phyloP scores from a whole-genome alignment of 2,329 filamentous ascomycete species.

The Whalleya microplaca region DNA sequence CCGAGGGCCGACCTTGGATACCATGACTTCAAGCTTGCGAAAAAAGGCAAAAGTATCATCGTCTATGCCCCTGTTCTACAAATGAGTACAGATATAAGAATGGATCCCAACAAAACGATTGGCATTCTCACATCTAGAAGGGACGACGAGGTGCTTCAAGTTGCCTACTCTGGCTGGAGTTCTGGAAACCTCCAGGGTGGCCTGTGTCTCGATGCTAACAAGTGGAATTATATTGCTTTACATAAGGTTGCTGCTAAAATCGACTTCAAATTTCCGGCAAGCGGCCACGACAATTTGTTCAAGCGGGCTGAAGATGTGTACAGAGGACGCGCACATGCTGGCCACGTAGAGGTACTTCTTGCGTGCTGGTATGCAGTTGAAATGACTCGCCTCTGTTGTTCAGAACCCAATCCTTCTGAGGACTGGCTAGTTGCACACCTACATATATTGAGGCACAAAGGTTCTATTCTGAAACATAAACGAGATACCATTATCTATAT shows the following conservation, averaged over 20 bases:
- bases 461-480: conserved; percentile 4
- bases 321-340: conserved; percentile 28
- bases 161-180: conserved; percentile 25
- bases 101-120: conserved; percentile 27
- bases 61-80: conserved; percentile 18
- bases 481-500: conserved; percentile 26
- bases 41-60: conserved; percentile 23
- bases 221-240: conserved; percentile 26
- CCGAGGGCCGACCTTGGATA: conserved; percentile 21
- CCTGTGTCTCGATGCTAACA: conserved; percentile 19
- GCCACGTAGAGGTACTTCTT: conserved; percentile 32
- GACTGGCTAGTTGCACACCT: conserved; percentile 16
- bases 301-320: conserved; percentile 10
- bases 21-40: conserved; percentile 21
- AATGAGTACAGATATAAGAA: conserved; percentile 19
- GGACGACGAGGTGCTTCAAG: conserved; percentile 19
- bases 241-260: conserved; percentile 24
- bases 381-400: background rate
- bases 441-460: conserved; percentile 3
- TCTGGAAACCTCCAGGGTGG: conserved; percentile 9
- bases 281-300: conserved; percentile 21
- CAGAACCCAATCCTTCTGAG: background rate
- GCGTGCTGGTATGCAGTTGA: conserved; percentile 21
- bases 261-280: conserved; percentile 24
- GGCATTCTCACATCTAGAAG: conserved; percentile 23